phyloP scores from a whole-genome alignment of 2,329 filamentous ascomycete species.

The Xylariaceae sp. region DNA sequence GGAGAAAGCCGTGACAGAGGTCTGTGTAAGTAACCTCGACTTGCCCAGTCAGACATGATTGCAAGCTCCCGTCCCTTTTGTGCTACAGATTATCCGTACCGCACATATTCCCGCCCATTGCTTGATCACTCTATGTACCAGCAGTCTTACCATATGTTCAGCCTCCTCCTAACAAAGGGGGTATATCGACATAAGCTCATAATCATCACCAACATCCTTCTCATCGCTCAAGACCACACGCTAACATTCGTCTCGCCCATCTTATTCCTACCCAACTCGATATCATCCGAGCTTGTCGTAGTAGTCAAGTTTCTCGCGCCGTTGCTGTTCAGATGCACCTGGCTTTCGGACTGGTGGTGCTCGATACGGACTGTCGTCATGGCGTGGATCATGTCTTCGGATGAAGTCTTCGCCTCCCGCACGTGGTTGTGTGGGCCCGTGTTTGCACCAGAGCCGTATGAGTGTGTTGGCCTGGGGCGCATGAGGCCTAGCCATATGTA shows the following conservation, averaged over 20 bases:
- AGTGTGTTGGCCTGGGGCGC: neutral
- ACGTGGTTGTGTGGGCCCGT: neutral
- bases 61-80: neutral
- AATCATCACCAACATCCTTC: neutral
- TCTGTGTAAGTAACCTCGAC: neutral
- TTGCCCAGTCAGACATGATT: neutral
- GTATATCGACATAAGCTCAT: neutral
- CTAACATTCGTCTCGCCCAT: conserved; percentile 1
- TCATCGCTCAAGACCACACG: neutral
- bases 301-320: neutral
- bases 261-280: neutral
- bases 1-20: neutral
- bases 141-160: neutral
- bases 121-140: neutral
- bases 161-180: neutral
- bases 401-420: neutral
- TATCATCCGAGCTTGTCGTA: neutral
- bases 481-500: conserved; percentile 5
- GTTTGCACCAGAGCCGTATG: neutral
- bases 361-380: neutral
- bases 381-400: neutral
- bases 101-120: neutral
- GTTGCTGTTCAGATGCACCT: neutral
- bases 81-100: neutral
- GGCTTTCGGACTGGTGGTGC: neutral